Conservation (phyloP, 371 early-diverging fungal genomes). For the Mucor velutinosus region DNA sequence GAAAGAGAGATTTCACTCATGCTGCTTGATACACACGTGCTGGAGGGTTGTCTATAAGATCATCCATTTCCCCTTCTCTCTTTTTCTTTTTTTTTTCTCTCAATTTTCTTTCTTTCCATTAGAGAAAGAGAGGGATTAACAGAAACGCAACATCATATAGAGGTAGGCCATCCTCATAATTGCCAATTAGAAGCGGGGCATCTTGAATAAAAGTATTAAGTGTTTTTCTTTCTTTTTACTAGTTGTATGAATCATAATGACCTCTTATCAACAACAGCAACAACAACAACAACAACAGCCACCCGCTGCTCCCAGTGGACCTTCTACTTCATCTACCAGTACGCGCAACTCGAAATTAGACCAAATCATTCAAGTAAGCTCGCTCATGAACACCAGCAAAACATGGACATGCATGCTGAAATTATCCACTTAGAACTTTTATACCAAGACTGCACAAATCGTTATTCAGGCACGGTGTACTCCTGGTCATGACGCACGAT, state of each 20-base stretch:
- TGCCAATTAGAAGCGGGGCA: not conserved
- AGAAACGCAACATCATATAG: not conserved
- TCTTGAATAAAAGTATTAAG: not conserved
- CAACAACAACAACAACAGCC: not conserved
- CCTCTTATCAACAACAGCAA: slow-evolving; percentile 2
- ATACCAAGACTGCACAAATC: slow-evolving; percentile 64
- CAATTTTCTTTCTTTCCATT: slow-evolving; percentile 1
- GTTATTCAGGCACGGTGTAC: slow-evolving; percentile 63
- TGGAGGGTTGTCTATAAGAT: not conserved
- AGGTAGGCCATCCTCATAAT: not conserved
- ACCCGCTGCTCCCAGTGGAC: slow-evolving; percentile 9
- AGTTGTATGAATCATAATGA: slow-evolving; percentile 10
- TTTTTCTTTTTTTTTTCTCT: not conserved
- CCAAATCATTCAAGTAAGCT: slow-evolving; percentile 41
- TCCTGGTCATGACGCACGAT: slow-evolving; percentile 62
- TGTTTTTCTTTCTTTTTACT: not conserved
- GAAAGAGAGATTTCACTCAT: not conserved
- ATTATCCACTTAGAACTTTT: slow-evolving; percentile 50
- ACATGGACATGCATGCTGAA: not conserved
- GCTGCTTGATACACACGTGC: not conserved
- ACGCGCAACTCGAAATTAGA: slow-evolving; percentile 41
- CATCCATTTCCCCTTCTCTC: not conserved
- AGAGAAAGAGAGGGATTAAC: slow-evolving; percentile 1
- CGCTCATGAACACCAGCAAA: too few species aligned
- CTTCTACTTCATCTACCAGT: slow-evolving; percentile 18